Percentiles rank a stretch among this genome's conserved stretches.
These are phyloP conservation scores for Blepharisma undulans DNA, from an alignment of 169 alveolate genomes.

Conservation along the genomic window DNA sequence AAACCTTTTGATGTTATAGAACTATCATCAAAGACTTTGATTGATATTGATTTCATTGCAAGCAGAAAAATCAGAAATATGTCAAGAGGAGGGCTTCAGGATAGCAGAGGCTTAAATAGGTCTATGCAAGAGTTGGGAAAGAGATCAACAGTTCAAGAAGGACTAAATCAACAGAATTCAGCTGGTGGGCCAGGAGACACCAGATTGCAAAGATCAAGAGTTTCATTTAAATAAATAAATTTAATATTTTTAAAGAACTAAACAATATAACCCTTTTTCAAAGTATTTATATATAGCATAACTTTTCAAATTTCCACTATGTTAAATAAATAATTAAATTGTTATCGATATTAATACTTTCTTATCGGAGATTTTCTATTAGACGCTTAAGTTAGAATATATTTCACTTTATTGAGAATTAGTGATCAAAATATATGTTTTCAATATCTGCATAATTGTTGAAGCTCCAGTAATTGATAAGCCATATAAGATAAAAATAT, in stretches of 20 bases:
- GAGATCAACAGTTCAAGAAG: background rate
- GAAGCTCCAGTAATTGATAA: background rate
- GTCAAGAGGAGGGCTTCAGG: background rate
- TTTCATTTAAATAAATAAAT: background rate
- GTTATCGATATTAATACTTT: too few species aligned
- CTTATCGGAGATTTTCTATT: too few species aligned
- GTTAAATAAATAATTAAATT: too few species aligned
- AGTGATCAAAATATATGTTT: background rate
- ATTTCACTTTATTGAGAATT: too few species aligned
- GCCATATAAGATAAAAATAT: background rate
- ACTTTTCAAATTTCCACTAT: too few species aligned
- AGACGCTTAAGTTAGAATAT: too few species aligned
- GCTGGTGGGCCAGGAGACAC: background rate
- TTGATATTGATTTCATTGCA: background rate
- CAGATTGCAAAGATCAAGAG: background rate
- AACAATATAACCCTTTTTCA: too few species aligned
- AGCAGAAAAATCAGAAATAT: slow-evolving; percentile 16
- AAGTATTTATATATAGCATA: too few species aligned
- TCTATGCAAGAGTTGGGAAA: background rate
- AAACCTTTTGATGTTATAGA: slow-evolving; percentile 35
- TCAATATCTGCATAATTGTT: background rate
- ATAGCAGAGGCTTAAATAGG: background rate
- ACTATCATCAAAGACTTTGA: background rate
- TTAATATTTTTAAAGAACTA: too few species aligned
- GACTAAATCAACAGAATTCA: background rate